A percentile compares a stretch with the other conserved stretches of the same genome.
Conservation (phyloP, 257 asterid species). For the Solanum ossicruentum region DNA sequence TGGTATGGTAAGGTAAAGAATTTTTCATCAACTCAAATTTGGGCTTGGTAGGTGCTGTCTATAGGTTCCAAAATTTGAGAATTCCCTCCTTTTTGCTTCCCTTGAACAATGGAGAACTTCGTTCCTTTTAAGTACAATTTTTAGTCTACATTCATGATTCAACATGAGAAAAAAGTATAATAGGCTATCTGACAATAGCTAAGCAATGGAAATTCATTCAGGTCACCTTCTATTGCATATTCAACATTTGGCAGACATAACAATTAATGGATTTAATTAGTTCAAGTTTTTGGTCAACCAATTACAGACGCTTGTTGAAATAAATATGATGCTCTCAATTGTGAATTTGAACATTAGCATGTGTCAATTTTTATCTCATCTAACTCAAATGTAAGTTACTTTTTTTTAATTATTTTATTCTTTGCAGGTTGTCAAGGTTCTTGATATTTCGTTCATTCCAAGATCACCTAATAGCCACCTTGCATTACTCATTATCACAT, state of each 20-base stretch:
- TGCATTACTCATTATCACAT: neutral
- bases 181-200: neutral
- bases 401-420: neutral
- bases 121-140: neutral
- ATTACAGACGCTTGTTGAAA: neutral
- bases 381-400: neutral
- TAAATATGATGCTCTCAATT: neutral
- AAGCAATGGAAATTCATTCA: neutral
- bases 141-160: neutral
- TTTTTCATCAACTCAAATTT: neutral
- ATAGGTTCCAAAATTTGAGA: neutral
- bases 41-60: neutral
- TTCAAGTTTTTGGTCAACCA: neutral
- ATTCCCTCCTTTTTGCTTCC: neutral
- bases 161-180: neutral
- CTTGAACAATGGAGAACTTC: neutral
- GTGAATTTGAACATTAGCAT: neutral
- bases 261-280: neutral
- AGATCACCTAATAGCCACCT: neutral
- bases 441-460: neutral
- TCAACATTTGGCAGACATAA: neutral
- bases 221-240: neutral
- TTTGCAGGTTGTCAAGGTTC: neutral
- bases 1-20: neutral
- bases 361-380: neutral